Conservation (phyloP, 139 green algal genomes). For the Chlamydomonas sp. region DNA sequence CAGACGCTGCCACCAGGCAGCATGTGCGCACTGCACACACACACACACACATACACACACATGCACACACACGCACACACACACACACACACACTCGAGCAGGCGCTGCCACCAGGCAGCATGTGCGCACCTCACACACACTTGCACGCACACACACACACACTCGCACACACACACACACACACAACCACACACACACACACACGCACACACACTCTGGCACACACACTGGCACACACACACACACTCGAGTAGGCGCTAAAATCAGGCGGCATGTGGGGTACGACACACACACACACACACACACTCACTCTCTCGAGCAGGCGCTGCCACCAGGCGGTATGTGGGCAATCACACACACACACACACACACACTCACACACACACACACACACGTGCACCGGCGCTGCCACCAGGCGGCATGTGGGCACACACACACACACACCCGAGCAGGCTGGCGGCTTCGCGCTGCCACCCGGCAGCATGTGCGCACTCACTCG, state of each 20-base stretch:
- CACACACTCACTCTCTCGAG: background rate
- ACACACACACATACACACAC: too few species aligned
- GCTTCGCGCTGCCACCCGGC: background rate
- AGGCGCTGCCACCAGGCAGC: too few species aligned
- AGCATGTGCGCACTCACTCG: background rate
- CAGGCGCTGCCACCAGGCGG: background rate
- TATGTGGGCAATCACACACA: too few species aligned
- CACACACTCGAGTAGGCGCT: background rate
- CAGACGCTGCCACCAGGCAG: background rate
- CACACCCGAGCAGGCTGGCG: background rate
- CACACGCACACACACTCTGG: background rate
- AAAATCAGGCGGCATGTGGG: background rate
- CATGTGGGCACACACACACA: background rate
- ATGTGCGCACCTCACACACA: background rate
- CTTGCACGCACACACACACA: background rate
- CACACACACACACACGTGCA: conserved; percentile 1
- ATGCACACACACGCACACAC: too few species aligned
- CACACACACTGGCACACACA: too few species aligned
- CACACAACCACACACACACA: background rate
- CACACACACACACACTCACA: too few species aligned
- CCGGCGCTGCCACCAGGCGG: background rate
- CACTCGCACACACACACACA: background rate
- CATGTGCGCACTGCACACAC: background rate
- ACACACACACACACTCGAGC: too few species aligned
- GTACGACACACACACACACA: background rate